Base-by-base conservation (phyloP, 345 rosid species). In the Eucalyptus pauciflora region DNA sequence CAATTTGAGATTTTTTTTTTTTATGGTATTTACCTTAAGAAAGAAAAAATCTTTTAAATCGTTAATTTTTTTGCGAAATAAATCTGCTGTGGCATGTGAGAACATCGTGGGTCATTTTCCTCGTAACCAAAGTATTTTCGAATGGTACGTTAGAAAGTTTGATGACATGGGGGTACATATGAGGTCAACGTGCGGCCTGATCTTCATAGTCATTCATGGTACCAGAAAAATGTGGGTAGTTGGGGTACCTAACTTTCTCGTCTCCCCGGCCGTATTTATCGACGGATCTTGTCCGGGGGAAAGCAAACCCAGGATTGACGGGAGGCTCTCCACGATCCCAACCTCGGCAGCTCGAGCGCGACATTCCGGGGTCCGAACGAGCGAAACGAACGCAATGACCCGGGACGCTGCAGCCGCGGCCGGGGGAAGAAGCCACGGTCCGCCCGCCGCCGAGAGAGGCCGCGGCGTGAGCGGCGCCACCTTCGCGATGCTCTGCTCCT, bases 401-500 rank as follows among this genome's bases (percentile, higher is more conserved):
- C 48, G 15, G 48, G 15, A 76, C 13, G 29, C 29, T 1, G 79
- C 41, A 2, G 83, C 85, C 7, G 46, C 29, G 6, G 46, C 85
- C 15, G 48, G 48, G 12, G 48, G 83, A 20, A 20, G 46, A 37
- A 11, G 83, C 0, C 27, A 37, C 27, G 13, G 83, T 37, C 48
- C 83, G 7, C 20, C 83, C 8, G 14, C 27, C 14, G 83, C 27
- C 15, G 27, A 6, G 10, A 37, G 85, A 41, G 85, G 48, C 4
- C 2, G 48, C 2, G 5, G 29, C 48, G 0, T 20, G 29, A 3
- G 7, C 27, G 11, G 15, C 5, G 5, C 41, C 41, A 1, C 15
- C 15, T 12, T 41, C 16, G 48, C 2, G 48, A 20, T 11, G 85
- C 12, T 41, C 85, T 76, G 48, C 4, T 22, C 29, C 29, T 41